These are phyloP conservation scores for Ganoderma lucidum DNA, from an alignment of 1,284 basidiomycete genomes.

Conservation along the genomic window DNA sequence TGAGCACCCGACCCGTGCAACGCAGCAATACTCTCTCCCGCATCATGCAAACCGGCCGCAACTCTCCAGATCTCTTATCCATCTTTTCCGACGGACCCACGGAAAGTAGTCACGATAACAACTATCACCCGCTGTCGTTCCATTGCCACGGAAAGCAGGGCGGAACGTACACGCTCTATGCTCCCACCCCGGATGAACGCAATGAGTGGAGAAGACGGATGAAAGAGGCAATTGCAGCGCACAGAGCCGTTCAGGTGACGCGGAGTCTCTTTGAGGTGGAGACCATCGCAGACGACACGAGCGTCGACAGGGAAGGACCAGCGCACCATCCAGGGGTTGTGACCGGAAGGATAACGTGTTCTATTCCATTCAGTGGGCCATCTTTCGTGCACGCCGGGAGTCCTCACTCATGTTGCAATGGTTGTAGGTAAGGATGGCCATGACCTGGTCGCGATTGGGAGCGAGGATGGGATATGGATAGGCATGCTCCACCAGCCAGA, in stretches of 20 bases:
- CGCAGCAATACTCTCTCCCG: constrained; percentile 31
- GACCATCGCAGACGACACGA: constrained; percentile 85
- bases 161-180: constrained; percentile 86
- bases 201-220: constrained; percentile 90
- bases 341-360: constrained; percentile 92
- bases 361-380: constrained; percentile 87
- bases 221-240: constrained; percentile 85
- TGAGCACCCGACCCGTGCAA: constrained; percentile 26
- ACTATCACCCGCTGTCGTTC: constrained; percentile 78
- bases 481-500: constrained; percentile 87
- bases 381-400: not conserved
- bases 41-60: constrained; percentile 27
- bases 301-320: constrained; percentile 66
- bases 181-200: constrained; percentile 77
- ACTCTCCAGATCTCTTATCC: constrained; percentile 50
- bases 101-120: constrained; percentile 7
- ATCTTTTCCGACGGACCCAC: constrained; percentile 51
- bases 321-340: constrained; percentile 77
- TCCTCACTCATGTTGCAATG: constrained; percentile 37
- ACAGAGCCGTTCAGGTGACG: constrained; percentile 86
- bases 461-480: constrained; percentile 97
- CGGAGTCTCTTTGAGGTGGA: constrained; percentile 92
- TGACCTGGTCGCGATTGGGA: constrained; percentile 91
- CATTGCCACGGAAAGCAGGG: constrained; percentile 85
- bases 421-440: constrained; percentile 80